Percentiles rank a stretch among this genome's conserved stretches.
Evolutionary conservation across 1,284 basidiomycete genomes (phyloP).

Genomic region (Trichosporon asahii): DNA sequence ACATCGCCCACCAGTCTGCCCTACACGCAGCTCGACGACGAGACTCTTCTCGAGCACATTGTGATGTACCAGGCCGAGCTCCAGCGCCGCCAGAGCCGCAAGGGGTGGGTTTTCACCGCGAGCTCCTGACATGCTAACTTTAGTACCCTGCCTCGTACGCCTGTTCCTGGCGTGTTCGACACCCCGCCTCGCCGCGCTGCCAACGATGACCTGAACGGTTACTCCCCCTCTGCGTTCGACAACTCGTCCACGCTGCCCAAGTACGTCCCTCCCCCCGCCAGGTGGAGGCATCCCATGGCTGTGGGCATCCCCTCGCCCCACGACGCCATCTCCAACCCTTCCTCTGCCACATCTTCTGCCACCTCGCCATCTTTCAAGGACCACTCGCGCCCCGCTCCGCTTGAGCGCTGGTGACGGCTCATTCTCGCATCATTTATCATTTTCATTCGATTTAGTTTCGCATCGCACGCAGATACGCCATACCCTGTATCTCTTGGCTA

Average conservation of each 20-base stretch:
- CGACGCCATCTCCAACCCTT: background rate
- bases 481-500: background rate
- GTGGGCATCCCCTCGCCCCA: background rate
- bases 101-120: background rate
- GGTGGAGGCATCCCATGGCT: background rate
- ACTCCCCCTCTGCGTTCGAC: background rate
- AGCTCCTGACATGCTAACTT: background rate
- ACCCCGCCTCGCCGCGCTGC: background rate
- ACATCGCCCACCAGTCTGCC: background rate
- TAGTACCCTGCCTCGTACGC: background rate
- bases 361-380: slow-evolving; percentile 7
- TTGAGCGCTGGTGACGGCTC: background rate
- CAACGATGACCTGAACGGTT: background rate
- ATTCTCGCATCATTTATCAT: background rate
- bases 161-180: background rate
- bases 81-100: slow-evolving; percentile 6
- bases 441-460: background rate
- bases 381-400: background rate
- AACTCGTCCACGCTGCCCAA: background rate
- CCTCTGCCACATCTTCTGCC: background rate
- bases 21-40: slow-evolving; percentile 1
- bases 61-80: slow-evolving; percentile 4
- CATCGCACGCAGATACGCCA: background rate
- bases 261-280: background rate
- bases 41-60: slow-evolving; percentile 4